These are phyloP conservation scores for Hansfordia pulvinata DNA, from an alignment of 2,329 filamentous ascomycete species.

Conservation along the genomic window DNA sequence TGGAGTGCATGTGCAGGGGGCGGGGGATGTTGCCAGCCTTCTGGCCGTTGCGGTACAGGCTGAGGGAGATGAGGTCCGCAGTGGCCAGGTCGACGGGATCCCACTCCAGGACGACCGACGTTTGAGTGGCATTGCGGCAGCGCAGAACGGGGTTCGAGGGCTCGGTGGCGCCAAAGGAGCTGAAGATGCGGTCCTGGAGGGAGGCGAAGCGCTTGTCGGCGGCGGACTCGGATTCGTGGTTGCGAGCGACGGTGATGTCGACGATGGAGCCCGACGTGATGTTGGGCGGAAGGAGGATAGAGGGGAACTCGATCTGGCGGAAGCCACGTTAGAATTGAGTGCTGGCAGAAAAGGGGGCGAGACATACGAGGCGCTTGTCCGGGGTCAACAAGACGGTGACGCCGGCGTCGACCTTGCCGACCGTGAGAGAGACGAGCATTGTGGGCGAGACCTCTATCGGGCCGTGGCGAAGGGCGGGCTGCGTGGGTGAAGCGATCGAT, in stretches of 20 bases:
- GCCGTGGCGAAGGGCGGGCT: slow-evolving; percentile 1
- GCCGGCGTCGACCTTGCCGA: slow-evolving; percentile 98
- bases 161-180: slow-evolving; percentile 69
- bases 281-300: slow-evolving; percentile 87
- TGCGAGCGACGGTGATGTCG: slow-evolving; percentile 89
- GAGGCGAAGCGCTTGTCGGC: slow-evolving; percentile 64
- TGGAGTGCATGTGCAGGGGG: slow-evolving; percentile 77
- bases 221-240: slow-evolving; percentile 62
- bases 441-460: slow-evolving; percentile 11
- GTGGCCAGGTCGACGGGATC: slow-evolving; percentile 89
- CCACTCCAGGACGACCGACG: slow-evolving; percentile 97
- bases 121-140: slow-evolving; percentile 95
- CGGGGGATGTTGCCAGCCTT: slow-evolving; percentile 93
- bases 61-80: slow-evolving; percentile 77
- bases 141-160: slow-evolving; percentile 68
- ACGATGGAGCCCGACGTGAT: slow-evolving; percentile 96
- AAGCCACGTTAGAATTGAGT: neutral
- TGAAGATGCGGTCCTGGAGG: slow-evolving; percentile 82
- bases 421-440: slow-evolving; percentile 95
- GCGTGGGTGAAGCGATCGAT: no score
- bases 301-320: slow-evolving; percentile 89
- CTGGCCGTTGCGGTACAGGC: slow-evolving; percentile 87
- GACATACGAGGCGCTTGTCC: slow-evolving; percentile 82
- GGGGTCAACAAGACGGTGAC: slow-evolving; percentile 93
- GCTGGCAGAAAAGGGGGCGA: slow-evolving; percentile 1